These are phyloP conservation scores for Somion occarium DNA, from an alignment of 1,284 basidiomycete genomes.

Conservation along the genomic window DNA sequence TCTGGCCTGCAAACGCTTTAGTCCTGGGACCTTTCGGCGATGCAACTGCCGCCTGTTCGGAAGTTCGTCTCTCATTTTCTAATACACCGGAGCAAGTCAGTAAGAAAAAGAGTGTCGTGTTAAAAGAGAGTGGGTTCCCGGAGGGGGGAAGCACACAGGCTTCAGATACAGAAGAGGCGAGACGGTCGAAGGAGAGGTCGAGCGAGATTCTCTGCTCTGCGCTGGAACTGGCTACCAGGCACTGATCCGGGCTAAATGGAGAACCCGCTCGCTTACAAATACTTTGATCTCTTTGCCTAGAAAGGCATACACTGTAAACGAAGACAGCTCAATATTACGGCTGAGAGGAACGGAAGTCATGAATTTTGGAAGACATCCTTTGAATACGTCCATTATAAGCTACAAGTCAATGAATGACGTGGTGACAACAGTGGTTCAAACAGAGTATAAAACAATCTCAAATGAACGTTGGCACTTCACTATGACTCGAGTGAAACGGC, in stretches of 20 bases:
- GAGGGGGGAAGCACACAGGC: constrained; percentile 18
- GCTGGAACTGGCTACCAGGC: not conserved
- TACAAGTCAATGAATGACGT: too few relatives aligned
- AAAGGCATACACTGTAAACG: not conserved
- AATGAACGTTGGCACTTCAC: too few relatives aligned
- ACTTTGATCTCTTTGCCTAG: too few relatives aligned
- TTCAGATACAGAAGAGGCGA: not conserved
- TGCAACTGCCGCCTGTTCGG: constrained; percentile 19
- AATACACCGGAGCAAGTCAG: constrained; percentile 6
- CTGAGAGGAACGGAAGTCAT: too few relatives aligned
- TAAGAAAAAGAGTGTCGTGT: constrained; percentile 19
- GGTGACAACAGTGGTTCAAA: too few relatives aligned
- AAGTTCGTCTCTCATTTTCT: constrained; percentile 21
- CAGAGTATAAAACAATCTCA: too few relatives aligned
- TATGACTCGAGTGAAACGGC: too few relatives aligned
- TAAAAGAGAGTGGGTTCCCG: constrained; percentile 26
- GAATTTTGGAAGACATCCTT: too few relatives aligned
- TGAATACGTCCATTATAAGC: too few relatives aligned
- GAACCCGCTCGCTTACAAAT: not conserved
- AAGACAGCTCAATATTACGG: too few relatives aligned
- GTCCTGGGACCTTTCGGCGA: constrained; percentile 4
- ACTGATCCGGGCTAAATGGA: not conserved
- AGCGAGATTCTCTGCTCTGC: not conserved
- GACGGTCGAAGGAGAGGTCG: too few relatives aligned
- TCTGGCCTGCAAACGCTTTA: constrained; percentile 12